Base-by-base conservation (phyloP, 495 filamentous ascomycete genomes). In the Neurospora sp. region DNA sequence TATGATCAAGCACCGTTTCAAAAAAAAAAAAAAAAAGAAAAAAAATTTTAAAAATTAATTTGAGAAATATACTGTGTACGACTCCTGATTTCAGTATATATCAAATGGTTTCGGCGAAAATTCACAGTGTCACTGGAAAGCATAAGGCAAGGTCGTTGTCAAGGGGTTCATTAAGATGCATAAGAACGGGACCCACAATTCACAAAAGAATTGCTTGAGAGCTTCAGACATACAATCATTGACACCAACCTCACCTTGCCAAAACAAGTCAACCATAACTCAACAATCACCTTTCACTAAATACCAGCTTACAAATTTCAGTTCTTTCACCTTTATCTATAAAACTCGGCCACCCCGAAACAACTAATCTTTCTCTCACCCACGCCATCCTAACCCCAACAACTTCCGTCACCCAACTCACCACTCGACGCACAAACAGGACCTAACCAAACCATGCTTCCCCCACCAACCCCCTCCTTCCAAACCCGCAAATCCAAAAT, bases 401-500 rank as follows among this genome's bases (percentile, higher is more conserved):
- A n/a, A 21, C 8, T n/a, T n/a, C n/a, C 19, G n/a, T 45, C 42
- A 45, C 8, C 19, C 42, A 42, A 42, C 40, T 6, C 40, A 28
- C 8, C 24, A 69, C 59, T 21, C 59, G 19, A 31, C 21, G 15
- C 36, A 69, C 28, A 69, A 69, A 69, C 62, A 36, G 13, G 21
- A 54, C 3, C 9, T 5, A 6, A 54, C 3, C 9, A 11, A 6
- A 54, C 28, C 24, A 66, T 66, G 54, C 54, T 19, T 28, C 15
- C 69, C 37, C 71, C 80, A 4, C 79, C 83, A 5, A 10, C 75
- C 11, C 79, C 80, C 10, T 48, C 73, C 8, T 45, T 62, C n/a
- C 95, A 94, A 78, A 54, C 81, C 31, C 74, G 78, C 48, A 89
- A 88, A 76, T 72, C 75, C 34, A 86, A 83, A 43, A 95, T 96